Conservation (phyloP, 2,329 filamentous ascomycete species). For the Colletotrichum simmondsii region DNA sequence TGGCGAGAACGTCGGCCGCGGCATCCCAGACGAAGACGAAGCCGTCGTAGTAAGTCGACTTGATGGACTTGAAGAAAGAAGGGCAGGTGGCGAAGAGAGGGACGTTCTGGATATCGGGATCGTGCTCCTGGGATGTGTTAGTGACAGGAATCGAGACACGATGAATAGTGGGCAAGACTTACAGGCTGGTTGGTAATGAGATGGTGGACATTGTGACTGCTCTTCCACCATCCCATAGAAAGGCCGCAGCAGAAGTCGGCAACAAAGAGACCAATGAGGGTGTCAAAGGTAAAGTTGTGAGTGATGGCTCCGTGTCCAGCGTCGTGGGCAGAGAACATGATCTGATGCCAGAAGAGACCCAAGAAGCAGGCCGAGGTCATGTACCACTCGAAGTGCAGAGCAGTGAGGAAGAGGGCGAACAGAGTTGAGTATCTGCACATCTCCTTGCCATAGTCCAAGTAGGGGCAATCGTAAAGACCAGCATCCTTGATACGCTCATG, state of each 20-base stretch:
- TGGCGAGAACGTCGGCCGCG: constrained; percentile 67
- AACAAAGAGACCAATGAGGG: constrained; percentile 70
- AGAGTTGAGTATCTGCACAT: constrained; percentile 62
- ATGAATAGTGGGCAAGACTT: constrained; percentile 30
- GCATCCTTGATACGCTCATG: constrained; percentile 64
- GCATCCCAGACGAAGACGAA: constrained; percentile 72
- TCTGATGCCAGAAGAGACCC: constrained; percentile 75
- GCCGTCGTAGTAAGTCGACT: constrained; percentile 72
- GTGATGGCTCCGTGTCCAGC: constrained; percentile 73
- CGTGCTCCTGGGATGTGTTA: constrained; percentile 55
- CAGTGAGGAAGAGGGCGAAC: constrained; percentile 58
- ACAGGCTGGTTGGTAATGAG: constrained; percentile 72
- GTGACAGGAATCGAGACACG: background rate
- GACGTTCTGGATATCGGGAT: constrained; percentile 73
- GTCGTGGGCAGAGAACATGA: constrained; percentile 76
- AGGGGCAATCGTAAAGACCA: constrained; percentile 69
- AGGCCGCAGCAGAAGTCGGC: constrained; percentile 74
- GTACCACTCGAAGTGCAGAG: constrained; percentile 64
- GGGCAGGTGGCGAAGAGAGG: constrained; percentile 76
- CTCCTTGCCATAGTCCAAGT: constrained; percentile 69
- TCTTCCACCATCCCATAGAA: constrained; percentile 77
- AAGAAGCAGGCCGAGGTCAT: constrained; percentile 66
- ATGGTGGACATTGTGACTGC: constrained; percentile 76
- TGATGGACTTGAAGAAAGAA: constrained; percentile 72
- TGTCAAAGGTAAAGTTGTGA: constrained; percentile 66